Base-by-base conservation (phyloP, 352 stramenopile species). In the Phytophthora megakarya region DNA sequence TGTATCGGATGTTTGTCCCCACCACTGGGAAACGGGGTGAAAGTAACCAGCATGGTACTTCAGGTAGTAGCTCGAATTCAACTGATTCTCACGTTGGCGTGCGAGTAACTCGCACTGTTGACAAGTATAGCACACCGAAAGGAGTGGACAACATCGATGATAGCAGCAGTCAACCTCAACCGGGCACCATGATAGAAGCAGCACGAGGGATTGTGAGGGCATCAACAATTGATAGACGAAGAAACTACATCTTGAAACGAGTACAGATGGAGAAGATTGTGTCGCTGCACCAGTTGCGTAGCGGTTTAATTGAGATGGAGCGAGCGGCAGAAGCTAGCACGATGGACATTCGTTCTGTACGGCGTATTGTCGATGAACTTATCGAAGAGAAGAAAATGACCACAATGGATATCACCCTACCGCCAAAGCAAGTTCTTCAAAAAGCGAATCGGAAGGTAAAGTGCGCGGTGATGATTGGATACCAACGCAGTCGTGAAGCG, bases 1-100 rank as follows among this genome's bases (percentile, higher is more conserved):
- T 92, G 81, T 94, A 94, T 75, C 85, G 85, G 13, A 85, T 94
- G 80, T 92, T 88, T 65, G 76, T 81, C 48, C 76, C 85, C 1
- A 70, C 61, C 19, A 37, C 26, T 4, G 38, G 9, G 18, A 54
- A 50, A 35, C 22, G 33, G 6, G 42, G 52, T 45, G 19, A 32
- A 32, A 65, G 18, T 40, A 44, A 13, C 9, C 23, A 65, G 18
- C 32, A 54, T 48, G 50, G 18, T 38, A 15, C 30, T 42, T 61
- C 8, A 38, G 13, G 4, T 43, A 54, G 35, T 33, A 42, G 15
- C 50, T 38, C 40, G n/a, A 56, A 33, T n/a, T 43, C 47, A 22
- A 48, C 21, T 12, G 44, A 45, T 35, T 43, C 37, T 23, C 61
- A 44, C 61, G 39, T 59, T 49, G 65, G 54, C n/a, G 59, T 69